A percentile compares a stretch with the other conserved stretches of the same genome.
These are phyloP conservation scores for Lentinula sp. DNA, from an alignment of 768 basidiomycete genomes.

Conservation along the genomic window DNA sequence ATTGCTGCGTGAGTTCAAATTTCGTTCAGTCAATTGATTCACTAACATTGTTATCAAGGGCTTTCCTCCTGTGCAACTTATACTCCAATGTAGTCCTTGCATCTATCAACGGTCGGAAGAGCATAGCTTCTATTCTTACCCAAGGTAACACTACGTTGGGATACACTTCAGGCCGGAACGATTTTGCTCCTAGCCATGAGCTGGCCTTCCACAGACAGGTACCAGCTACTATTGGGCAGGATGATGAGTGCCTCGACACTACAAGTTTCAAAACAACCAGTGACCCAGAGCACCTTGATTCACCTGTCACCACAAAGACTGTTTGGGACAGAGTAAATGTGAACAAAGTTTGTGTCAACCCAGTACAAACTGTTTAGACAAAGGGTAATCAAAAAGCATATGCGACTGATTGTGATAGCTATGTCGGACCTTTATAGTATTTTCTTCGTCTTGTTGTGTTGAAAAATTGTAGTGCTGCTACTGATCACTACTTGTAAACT, in stretches of 20 bases:
- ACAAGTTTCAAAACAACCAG: background rate
- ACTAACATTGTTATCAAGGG: background rate
- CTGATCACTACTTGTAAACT: too few species aligned
- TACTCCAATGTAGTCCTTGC: slow-evolving; percentile 3
- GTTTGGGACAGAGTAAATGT: background rate
- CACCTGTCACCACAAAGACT: background rate
- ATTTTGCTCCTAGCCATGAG: background rate
- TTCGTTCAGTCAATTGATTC: background rate
- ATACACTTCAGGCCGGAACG: background rate
- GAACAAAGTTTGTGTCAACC: background rate
- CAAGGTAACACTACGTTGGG: background rate
- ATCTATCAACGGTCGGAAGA: background rate
- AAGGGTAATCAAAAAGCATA: too few species aligned
- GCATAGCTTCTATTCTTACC: background rate
- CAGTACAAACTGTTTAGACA: too few species aligned
- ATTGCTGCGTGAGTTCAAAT: background rate
- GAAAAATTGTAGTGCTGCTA: too few species aligned
- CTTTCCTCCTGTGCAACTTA: background rate
- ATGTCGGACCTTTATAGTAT: too few species aligned
- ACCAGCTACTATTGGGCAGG: background rate
- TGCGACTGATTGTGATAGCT: too few species aligned
- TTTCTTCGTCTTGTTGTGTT: too few species aligned
- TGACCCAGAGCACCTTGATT: background rate
- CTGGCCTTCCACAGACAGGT: background rate
- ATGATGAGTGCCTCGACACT: background rate